Evolutionary conservation across 2,329 filamentous ascomycete species (phyloP).

Genomic region (Didymella segeticola): DNA sequence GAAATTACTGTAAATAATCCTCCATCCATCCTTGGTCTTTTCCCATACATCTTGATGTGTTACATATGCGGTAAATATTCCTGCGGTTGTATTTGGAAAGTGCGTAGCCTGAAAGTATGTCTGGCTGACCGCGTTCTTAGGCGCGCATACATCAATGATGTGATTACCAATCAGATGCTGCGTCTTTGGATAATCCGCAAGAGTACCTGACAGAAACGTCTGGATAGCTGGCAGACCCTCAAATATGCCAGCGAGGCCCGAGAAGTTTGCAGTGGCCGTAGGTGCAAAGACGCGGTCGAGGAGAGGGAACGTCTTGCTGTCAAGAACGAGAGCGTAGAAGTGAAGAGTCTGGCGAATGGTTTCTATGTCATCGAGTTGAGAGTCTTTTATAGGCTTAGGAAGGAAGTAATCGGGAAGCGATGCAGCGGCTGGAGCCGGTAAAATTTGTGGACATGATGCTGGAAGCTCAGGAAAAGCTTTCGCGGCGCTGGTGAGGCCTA

Average conservation of each 20-base stretch:
- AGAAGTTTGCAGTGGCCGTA: slow-evolving; percentile 7
- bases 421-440: slow-evolving; percentile 6
- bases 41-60: slow-evolving; percentile 12
- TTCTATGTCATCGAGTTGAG: slow-evolving; percentile 8
- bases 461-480: neutral
- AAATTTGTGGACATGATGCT: slow-evolving; percentile 12
- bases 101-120: slow-evolving; percentile 15
- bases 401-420: slow-evolving; percentile 9
- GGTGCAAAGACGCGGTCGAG: slow-evolving; percentile 13
- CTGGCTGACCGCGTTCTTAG: slow-evolving; percentile 9
- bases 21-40: slow-evolving; percentile 12
- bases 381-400: slow-evolving; percentile 4
- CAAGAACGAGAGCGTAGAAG: slow-evolving; percentile 12
- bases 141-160: slow-evolving; percentile 13
- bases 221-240: slow-evolving; percentile 8
- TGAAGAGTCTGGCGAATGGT: slow-evolving; percentile 10
- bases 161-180: slow-evolving; percentile 14
- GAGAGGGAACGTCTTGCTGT: slow-evolving; percentile 7
- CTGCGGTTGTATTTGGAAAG: slow-evolving; percentile 8
- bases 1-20: slow-evolving; percentile 15
- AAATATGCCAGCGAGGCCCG: slow-evolving; percentile 11
- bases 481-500: neutral
- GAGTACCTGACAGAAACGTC: slow-evolving; percentile 5
- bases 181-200: slow-evolving; percentile 5
- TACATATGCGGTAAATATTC: slow-evolving; percentile 12